Conservation (phyloP, 164 flowering plant genomes). For the Kalanchoe fedtschenkoi region DNA sequence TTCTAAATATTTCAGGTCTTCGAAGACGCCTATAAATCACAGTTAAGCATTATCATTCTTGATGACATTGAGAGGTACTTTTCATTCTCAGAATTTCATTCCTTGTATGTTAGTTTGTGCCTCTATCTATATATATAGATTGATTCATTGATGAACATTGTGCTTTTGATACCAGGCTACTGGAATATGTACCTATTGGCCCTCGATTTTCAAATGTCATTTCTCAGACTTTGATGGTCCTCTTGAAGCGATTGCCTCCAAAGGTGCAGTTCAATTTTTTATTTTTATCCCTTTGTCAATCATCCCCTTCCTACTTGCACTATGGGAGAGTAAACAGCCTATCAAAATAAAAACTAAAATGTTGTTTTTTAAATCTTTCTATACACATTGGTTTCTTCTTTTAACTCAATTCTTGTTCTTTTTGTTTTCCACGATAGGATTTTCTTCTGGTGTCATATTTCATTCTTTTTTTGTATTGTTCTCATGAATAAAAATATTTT, state of each 20-base stretch:
- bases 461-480: not conserved
- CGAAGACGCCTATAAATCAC: conserved; percentile 97
- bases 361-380: too few relatives aligned
- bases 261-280: conserved; percentile 33
- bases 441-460: not conserved
- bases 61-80: conserved; percentile 91
- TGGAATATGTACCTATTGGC: conserved; percentile 85
- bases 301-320: not conserved
- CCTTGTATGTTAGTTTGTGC: not conserved
- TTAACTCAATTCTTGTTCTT: too few relatives aligned
- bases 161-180: conserved; percentile 33
- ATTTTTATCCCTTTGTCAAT: not conserved
- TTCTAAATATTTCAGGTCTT: conserved; percentile 45
- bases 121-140: not conserved
- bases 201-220: conserved; percentile 93
- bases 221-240: conserved; percentile 79
- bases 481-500: not conserved
- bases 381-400: too few relatives aligned
- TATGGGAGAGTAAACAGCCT: too few relatives aligned
- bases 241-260: conserved; percentile 88
- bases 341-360: too few relatives aligned
- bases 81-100: not conserved
- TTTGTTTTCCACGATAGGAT: too few relatives aligned
- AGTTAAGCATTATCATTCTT: conserved; percentile 76
- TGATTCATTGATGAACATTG: not conserved